Evolutionary conservation across 768 basidiomycete genomes (phyloP).

Genomic region (Kwoniella dendrophila): DNA sequence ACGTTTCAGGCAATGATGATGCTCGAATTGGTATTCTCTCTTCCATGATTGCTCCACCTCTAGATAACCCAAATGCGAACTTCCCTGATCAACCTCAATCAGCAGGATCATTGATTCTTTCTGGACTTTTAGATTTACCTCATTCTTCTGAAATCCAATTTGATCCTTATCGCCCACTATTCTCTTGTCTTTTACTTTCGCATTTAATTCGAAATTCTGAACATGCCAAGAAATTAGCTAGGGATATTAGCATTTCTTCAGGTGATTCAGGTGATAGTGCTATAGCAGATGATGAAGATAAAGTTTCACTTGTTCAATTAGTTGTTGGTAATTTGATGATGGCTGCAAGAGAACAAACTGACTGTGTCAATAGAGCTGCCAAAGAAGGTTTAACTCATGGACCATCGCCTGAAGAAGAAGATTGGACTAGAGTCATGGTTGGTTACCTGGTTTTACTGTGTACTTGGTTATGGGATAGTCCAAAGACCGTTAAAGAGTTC

Average conservation of each 20-base stretch:
- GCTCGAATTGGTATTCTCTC: slow-evolving; percentile 55
- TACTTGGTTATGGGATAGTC: slow-evolving; percentile 98
- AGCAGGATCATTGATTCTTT: slow-evolving; percentile 57
- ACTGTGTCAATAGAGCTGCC: slow-evolving; percentile 62
- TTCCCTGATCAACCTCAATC: slow-evolving; percentile 41
- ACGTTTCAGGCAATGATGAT: slow-evolving; percentile 57
- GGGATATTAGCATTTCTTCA: slow-evolving; percentile 55
- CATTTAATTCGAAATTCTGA: slow-evolving; percentile 59
- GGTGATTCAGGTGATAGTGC: slow-evolving; percentile 41
- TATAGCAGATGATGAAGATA: slow-evolving; percentile 58
- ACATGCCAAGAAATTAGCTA: slow-evolving; percentile 57
- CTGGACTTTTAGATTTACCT: slow-evolving; percentile 56
- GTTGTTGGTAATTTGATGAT: slow-evolving; percentile 88
- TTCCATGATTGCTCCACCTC: slow-evolving; percentile 45
- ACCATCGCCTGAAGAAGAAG: slow-evolving; percentile 71
- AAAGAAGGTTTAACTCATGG: slow-evolving; percentile 58
- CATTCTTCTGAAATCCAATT: slow-evolving; percentile 27
- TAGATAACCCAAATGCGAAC: slow-evolving; percentile 26
- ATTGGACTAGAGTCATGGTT: slow-evolving; percentile 87
- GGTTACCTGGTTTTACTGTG: slow-evolving; percentile 79
- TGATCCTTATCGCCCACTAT: slow-evolving; percentile 55
- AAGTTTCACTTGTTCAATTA: slow-evolving; percentile 75
- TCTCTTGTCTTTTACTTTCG: slow-evolving; percentile 54
- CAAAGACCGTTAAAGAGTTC: slow-evolving; percentile 81
- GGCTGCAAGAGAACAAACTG: slow-evolving; percentile 67